Evolutionary conservation across 1,284 basidiomycete genomes (phyloP).

Genomic region (Megacollybia platyphylla): DNA sequence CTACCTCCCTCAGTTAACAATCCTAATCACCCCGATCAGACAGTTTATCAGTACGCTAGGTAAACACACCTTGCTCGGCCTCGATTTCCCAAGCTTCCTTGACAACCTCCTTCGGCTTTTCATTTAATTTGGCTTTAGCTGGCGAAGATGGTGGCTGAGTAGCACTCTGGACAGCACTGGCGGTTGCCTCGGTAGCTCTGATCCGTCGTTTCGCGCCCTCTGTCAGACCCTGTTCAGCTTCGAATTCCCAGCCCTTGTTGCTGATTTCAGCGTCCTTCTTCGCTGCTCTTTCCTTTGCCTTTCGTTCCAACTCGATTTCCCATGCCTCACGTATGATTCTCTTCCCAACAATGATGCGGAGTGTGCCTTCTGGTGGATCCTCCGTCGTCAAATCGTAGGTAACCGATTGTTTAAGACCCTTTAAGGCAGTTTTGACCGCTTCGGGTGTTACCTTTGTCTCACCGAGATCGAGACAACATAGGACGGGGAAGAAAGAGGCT

Average conservation of each 20-base stretch:
- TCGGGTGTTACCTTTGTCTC: constrained; percentile 44
- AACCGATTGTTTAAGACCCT: constrained; percentile 30
- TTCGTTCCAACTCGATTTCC: constrained; percentile 61
- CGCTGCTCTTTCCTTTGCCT: constrained; percentile 22
- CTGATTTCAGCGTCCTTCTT: constrained; percentile 12
- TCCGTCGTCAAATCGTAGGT: constrained; percentile 40
- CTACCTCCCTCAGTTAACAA: constrained; percentile 58
- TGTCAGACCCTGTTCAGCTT: constrained; percentile 9
- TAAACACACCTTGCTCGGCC: constrained; percentile 39
- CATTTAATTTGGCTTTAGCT: constrained; percentile 4
- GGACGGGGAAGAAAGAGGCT: constrained; percentile 27
- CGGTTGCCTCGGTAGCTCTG: constrained; percentile 9
- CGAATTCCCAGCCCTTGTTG: constrained; percentile 2
- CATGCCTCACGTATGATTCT: constrained; percentile 56
- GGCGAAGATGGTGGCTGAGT: constrained; percentile 2
- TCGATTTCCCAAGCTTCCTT: constrained; percentile 72
- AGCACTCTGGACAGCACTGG: constrained; percentile 5
- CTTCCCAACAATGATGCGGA: constrained; percentile 55
- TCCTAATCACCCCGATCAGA: constrained; percentile 12
- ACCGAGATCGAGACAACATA: constrained; percentile 49
- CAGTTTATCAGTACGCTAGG: not conserved
- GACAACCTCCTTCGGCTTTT: constrained; percentile 20
- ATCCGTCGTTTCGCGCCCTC: constrained; percentile 11
- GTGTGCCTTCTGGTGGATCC: constrained; percentile 34
- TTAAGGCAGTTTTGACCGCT: constrained; percentile 29